Base-by-base conservation (phyloP, 257 asterid species). In the Haberlea rhodopensis region DNA sequence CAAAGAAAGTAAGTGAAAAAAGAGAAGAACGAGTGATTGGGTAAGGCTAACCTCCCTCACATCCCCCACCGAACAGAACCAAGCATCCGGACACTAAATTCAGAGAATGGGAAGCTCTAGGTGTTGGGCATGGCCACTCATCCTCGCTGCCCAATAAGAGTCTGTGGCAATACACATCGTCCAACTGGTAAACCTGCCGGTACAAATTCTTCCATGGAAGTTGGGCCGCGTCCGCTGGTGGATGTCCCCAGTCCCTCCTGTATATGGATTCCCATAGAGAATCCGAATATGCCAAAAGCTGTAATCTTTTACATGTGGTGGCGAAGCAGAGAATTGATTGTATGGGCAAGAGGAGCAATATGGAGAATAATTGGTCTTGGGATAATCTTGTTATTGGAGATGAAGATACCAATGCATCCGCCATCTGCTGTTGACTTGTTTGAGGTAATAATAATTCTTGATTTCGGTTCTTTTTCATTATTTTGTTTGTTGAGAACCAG, bases 21-120 rank as follows among this genome's bases (percentile, higher is more conserved):
- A n/a, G n/a, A n/a, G n/a, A n/a, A 32, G 7, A 37, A 67, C 8
- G 51, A 49, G 0, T 16, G 9, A 81, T 32, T 32, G 13, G 40
- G 40, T 2, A 11, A 37, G n/a, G n/a, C 81, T 54, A 15, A 91
- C 98, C 98, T 82, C 98, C 98, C 48, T 87, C 84, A 57, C 91
- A 85, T 28, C 98, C 98, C 9, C 98, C 97, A 23, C 98, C 98
- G 53, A 85, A 92, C 63, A 92, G 86, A 73, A 92, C 75, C 66
- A 92, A 78, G 70, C 80, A 87, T 1, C 92, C 96, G 69, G 86
- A 76, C 3, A 89, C 82, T 60, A 84, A 75, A 70, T 85, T 89
- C 62, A 92, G 85, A 0, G 98, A 89, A 76, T 89, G 97, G 52
- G 98, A 92, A 81, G 98, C 98, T 68, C 98, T 78, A 19, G 98